A percentile compares a stretch with the other conserved stretches of the same genome.
Conservation (phyloP, 2,329 filamentous ascomycete genomes). For the Alternaria sp. region DNA sequence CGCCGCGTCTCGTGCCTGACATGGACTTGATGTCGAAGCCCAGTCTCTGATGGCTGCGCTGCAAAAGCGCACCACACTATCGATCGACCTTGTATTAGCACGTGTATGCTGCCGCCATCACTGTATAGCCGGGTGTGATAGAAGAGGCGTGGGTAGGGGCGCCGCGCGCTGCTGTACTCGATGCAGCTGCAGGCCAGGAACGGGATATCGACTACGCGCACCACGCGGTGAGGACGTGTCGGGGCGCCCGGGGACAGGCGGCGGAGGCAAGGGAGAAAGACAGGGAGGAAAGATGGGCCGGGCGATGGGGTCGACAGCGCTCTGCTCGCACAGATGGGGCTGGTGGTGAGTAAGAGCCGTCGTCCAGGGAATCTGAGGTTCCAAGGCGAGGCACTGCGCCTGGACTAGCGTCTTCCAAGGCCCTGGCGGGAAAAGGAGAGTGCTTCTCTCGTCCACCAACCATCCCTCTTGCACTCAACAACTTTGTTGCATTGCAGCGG, state of each 20-base stretch:
- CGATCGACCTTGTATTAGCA: slow-evolving; percentile 38
- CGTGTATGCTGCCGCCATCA: slow-evolving; percentile 32
- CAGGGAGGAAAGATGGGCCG: slow-evolving; percentile 15
- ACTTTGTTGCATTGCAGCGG: slow-evolving; percentile 11
- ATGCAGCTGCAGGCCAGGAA: slow-evolving; percentile 27
- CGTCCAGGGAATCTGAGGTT: slow-evolving; percentile 32
- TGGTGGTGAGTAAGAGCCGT: slow-evolving; percentile 32
- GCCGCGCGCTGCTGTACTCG: slow-evolving; percentile 23
- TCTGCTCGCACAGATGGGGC: slow-evolving; percentile 28
- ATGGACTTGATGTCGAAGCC: slow-evolving; percentile 73
- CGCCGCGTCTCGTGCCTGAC: slow-evolving; percentile 55
- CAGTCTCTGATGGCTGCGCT: slow-evolving; percentile 80
- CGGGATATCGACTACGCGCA: slow-evolving; percentile 34
- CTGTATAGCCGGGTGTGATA: slow-evolving; percentile 23
- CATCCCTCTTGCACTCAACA: slow-evolving; percentile 17
- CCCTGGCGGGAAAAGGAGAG: slow-evolving; percentile 21
- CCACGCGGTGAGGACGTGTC: slow-evolving; percentile 36
- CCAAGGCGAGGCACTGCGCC: slow-evolving; percentile 19
- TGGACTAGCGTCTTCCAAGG: slow-evolving; percentile 11
- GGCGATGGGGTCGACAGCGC: slow-evolving; percentile 17
- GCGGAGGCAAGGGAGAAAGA: slow-evolving; percentile 4
- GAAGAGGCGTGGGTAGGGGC: slow-evolving; percentile 12
- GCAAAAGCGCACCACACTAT: slow-evolving; percentile 79
- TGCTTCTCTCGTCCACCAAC: slow-evolving; percentile 19
- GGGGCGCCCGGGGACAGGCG: slow-evolving; percentile 9